Base-by-base conservation (phyloP, 371 early-diverging fungal genomes). In the Paraphysoderma sedebokerense region DNA sequence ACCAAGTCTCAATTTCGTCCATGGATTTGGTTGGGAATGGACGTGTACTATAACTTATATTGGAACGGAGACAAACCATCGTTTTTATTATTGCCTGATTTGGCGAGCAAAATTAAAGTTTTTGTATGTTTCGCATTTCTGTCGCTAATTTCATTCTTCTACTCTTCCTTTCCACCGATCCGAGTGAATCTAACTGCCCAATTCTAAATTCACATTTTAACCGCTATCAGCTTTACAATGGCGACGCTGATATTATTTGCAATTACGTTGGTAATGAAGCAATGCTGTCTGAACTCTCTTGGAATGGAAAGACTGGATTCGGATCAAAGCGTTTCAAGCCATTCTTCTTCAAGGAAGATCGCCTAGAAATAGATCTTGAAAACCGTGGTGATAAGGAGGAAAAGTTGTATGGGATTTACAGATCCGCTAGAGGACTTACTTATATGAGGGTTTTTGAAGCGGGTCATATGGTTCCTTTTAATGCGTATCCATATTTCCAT, bases 221-320 rank as follows among this genome's bases (percentile, higher is more conserved):
- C n/a, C n/a, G n/a, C n/a, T n/a, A n/a, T n/a, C 50, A 76, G 34
- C 49, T 78, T 49, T 78, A 78, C 51, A 71, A 65, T 49, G 79
- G 77, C 39, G 68, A 71, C 41, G 67, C 67, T 1, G 56, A 56
- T 37, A 31, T 44, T 11, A 23, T 48, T n/a, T 23, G 39, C 44
- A 59, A 59, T 48, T 60, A 62, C 62, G 56, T 61, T 31, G 67
- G 67, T 29, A 68, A 63, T 57, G 61, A 64, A 48, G 63, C 58
- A 2, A 68, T 65, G 68, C 46, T 59, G 11, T 15, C 51, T 8
- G 61, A 53, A 38, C 55, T 72, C 45, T 65, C 61, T 31, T 69
- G 70, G 72, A 27, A 35, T 37, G 67, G 67, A 26, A 7, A 34
- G 13, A 59, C 51, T 11, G 72, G 54, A 3, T 72, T 62, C 49